These are phyloP conservation scores for Globisporangium radiosum DNA, from an alignment of 352 stramenopile species.

Conservation along the genomic window DNA sequence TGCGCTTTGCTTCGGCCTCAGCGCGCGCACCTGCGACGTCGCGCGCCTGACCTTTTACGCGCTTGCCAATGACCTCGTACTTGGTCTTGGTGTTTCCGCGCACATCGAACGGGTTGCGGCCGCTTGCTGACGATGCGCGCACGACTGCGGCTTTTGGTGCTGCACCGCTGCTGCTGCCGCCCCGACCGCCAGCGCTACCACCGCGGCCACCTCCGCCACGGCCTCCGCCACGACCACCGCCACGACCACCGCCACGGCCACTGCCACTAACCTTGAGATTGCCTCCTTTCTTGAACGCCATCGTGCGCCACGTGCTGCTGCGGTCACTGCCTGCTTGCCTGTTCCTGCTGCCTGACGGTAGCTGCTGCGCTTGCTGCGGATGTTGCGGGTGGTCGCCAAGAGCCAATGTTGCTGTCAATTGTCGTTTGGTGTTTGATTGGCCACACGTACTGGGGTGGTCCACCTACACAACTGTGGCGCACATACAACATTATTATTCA, in stretches of 20 bases:
- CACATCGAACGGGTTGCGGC: constrained; percentile 88
- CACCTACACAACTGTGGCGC: no score
- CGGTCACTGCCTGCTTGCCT: not conserved
- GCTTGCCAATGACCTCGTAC: constrained; percentile 86
- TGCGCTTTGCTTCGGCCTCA: constrained; percentile 77
- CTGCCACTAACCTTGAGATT: constrained; percentile 23
- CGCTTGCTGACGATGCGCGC: constrained; percentile 17
- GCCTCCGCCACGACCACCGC: not conserved
- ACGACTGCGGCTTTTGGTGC: constrained; percentile 15
- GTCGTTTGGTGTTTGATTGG: no score
- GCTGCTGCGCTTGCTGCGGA: not conserved
- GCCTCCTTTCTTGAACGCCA: constrained; percentile 42
- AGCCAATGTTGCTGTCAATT: no score
- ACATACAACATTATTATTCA: no score
- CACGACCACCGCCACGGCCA: constrained; percentile 3
- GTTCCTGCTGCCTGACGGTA: not conserved
- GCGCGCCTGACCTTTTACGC: constrained; percentile 83
- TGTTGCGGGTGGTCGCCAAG: no score
- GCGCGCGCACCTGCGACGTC: constrained; percentile 83
- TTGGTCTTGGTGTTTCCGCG: constrained; percentile 84
- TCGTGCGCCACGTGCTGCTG: not conserved
- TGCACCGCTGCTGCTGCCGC: constrained; percentile 6
- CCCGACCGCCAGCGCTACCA: constrained; percentile 9
- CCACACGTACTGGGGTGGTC: no score
- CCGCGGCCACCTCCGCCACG: not conserved